Evolutionary conservation across 768 basidiomycete genomes (phyloP).

Genomic region (Astraeus odoratus): DNA sequence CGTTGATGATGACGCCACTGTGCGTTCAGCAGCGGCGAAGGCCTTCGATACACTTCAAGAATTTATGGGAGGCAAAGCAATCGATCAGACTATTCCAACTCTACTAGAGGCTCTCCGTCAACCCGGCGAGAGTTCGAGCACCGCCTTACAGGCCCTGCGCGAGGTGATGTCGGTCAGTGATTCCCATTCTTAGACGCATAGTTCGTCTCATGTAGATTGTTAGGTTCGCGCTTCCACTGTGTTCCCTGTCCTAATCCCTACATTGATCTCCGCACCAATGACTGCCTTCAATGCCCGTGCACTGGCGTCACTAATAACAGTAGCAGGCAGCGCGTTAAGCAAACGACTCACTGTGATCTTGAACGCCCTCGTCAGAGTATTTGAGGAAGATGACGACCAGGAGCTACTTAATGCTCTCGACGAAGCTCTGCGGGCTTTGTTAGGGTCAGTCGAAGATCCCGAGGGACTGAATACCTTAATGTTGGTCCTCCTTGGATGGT

Average conservation of each 20-base stretch:
- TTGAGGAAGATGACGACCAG: slow-evolving; percentile 63
- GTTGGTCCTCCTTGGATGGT: slow-evolving; percentile 87
- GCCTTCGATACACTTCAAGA: slow-evolving; percentile 92
- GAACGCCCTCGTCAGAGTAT: slow-evolving; percentile 68
- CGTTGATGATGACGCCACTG: slow-evolving; percentile 81
- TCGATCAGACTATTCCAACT: slow-evolving; percentile 95
- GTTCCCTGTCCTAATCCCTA: slow-evolving; percentile 96
- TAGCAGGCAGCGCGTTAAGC: slow-evolving; percentile 88
- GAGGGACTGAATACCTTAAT: slow-evolving; percentile 90
- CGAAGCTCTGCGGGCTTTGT: slow-evolving; percentile 66
- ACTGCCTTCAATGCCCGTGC: slow-evolving; percentile 93
- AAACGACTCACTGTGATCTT: slow-evolving; percentile 75
- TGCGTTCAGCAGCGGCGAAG: slow-evolving; percentile 83
- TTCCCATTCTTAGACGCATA: neutral
- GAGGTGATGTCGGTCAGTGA: slow-evolving; percentile 87
- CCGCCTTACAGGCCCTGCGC: slow-evolving; percentile 84
- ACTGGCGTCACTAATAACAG: slow-evolving; percentile 83
- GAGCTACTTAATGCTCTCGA: slow-evolving; percentile 66
- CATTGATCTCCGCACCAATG: slow-evolving; percentile 85
- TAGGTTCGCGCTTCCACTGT: slow-evolving; percentile 91
- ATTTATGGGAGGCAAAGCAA: slow-evolving; percentile 81
- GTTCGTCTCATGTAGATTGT: slow-evolving; percentile 4
- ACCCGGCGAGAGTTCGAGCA: slow-evolving; percentile 91
- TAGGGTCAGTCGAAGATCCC: slow-evolving; percentile 72
- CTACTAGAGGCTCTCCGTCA: slow-evolving; percentile 88